Evolutionary conservation across 441 rosid genomes (phyloP), one percentile per base, ranked within the genome.

Genomic region (Syzygium malaccense): DNA sequence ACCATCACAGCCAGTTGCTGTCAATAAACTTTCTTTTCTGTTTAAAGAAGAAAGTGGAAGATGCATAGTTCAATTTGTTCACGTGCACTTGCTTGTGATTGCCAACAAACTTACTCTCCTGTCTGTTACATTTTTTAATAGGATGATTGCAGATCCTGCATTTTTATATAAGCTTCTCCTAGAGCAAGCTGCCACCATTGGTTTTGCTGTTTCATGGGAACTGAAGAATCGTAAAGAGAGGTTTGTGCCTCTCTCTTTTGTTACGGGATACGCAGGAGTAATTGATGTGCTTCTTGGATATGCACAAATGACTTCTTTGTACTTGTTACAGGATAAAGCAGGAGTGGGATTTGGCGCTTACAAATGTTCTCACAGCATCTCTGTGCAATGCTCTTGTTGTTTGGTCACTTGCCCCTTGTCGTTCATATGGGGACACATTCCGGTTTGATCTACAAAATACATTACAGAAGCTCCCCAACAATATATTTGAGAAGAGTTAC

Each of bases 81-180:
- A 37, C n/a, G 1, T 37, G 28, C 79, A 23, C 17, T 23, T 71
- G n/a, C 80, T 71, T 37, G 49, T 71, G 1, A 12, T 71, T 37
- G 17, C 4, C 51, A 37, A 23, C n/a, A 71, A 37, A 37, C 51
- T 71, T 71, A 37, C 83, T 71, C 41, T 66, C 28, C 37, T 71
- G 51, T 20, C 51, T 37, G 51, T 71, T 71, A 45, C 37, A 64
- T 64, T 37, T 71, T 37, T 37, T 37, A 2, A 71, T 71, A 98
- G 99, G 95, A 96, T 98, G 99, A 92, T 97, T 86, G 99, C 99
- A 62, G 99, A 98, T 94, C 99, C 99, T 88, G 94, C 98, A 88
- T 96, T 98, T 89, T 90, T 98, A 83, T 95, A 98, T 91, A 96
- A 92, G 92, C 94, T 98, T 92, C 93, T 97, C 88, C 93, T 98